phyloP scores from a whole-genome alignment of 306 rosid species.

The Comarum palustre region DNA sequence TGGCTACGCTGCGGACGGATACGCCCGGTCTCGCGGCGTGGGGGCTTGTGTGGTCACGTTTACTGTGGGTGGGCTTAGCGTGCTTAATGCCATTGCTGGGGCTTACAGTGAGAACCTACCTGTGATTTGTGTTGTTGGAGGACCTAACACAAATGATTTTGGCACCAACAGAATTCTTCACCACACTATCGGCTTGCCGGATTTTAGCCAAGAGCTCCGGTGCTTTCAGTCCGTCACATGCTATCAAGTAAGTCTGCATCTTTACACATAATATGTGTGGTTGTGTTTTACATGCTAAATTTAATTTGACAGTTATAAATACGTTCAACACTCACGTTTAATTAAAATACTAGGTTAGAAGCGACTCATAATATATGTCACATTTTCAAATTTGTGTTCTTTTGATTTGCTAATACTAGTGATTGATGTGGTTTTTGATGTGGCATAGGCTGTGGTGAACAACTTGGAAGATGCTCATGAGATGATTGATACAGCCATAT shows the following conservation, averaged over 20 bases:
- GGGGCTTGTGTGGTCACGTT: constrained; percentile 50
- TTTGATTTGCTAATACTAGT: neutral
- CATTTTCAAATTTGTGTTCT: neutral
- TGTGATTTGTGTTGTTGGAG: constrained; percentile 46
- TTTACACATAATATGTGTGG: neutral
- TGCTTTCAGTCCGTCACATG: constrained; percentile 53
- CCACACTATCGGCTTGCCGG: constrained; percentile 48
- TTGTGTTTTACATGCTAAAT: neutral
- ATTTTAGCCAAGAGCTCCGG: constrained; percentile 43
- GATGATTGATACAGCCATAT: constrained; percentile 41
- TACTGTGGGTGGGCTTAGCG: constrained; percentile 51
- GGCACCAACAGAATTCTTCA: constrained; percentile 49
- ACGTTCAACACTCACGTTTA: neutral
- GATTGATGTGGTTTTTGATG: neutral
- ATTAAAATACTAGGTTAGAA: neutral
- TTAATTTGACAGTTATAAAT: neutral
- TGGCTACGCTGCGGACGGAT: constrained; percentile 49
- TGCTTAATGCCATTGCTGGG: constrained; percentile 51
- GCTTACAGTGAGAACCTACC: constrained; percentile 55
- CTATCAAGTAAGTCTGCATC: constrained; percentile 33
- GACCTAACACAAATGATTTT: constrained; percentile 46
- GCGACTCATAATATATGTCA: neutral
- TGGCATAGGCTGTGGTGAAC: constrained; percentile 43
- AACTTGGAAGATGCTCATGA: constrained; percentile 46
- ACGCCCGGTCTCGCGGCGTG: constrained; percentile 36